A percentile compares a stretch with the other conserved stretches of the same genome.
phyloP scores from a whole-genome alignment of 164 flowering plant genomes.

The Platanus orientalis region DNA sequence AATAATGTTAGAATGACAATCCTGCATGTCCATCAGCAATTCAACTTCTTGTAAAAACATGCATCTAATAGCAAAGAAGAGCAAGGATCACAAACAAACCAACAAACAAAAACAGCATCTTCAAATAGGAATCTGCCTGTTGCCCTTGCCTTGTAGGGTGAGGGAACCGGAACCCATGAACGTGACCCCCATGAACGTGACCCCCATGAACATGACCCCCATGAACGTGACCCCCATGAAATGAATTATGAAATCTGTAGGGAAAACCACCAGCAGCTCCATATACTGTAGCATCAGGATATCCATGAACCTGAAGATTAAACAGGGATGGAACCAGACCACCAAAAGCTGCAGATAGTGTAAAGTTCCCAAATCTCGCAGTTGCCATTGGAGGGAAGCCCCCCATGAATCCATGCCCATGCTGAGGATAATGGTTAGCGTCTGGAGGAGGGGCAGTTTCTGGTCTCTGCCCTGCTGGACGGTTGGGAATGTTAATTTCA shows the following conservation, averaged over 20 bases:
- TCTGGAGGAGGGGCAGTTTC: conserved; percentile 57
- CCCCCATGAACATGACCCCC: too few species aligned
- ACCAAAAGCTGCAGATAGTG: conserved; percentile 56
- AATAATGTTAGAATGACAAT: conserved; percentile 5
- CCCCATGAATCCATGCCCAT: conserved; percentile 57
- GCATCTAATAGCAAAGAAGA: conserved; percentile 38
- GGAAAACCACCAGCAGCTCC: conserved; percentile 56
- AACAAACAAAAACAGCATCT: conserved; percentile 41
- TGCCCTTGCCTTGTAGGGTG: conserved; percentile 39
- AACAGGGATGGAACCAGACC: conserved; percentile 54
- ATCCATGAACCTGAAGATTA: conserved; percentile 58
- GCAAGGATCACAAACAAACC: conserved; percentile 45
- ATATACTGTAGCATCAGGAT: conserved; percentile 49
- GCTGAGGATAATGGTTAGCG: conserved; percentile 29
- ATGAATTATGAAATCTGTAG: conserved; percentile 40
- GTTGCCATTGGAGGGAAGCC: conserved; percentile 52
- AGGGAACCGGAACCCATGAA: too few species aligned
- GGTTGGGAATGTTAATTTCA: conserved; percentile 52
- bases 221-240: conserved; percentile 58
- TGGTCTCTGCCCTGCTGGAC: conserved; percentile 77
- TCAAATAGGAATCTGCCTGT: conserved; percentile 42
- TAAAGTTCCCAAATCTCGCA: conserved; percentile 50
- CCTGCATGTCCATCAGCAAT: conserved; percentile 8
- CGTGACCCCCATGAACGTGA: too few species aligned
- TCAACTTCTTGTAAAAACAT: conserved; percentile 1